phyloP scores from a whole-genome alignment of 2,329 filamentous ascomycete species.

The Diaporthe citrichinensis region DNA sequence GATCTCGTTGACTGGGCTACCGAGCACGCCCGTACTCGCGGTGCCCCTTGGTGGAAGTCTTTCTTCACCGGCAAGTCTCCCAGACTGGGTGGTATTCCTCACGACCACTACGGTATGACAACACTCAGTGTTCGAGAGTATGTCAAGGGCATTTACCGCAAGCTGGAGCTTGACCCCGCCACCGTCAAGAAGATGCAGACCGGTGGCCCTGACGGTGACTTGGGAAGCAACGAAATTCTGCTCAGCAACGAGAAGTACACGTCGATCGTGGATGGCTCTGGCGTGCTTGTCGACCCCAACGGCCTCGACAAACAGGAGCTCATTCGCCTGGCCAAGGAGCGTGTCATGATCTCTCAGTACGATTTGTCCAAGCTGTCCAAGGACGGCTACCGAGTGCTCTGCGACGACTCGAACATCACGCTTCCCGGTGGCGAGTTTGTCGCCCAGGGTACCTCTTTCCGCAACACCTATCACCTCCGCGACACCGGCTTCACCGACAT shows the following conservation, averaged over 20 bases:
- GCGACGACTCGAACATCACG: conserved; percentile 91
- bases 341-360: conserved; percentile 91
- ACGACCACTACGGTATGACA: conserved; percentile 98
- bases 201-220: conserved; percentile 94
- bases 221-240: conserved; percentile 98
- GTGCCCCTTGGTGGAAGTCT: conserved; percentile 99
- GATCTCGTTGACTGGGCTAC: conserved; percentile 99
- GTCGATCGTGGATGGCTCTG: conserved; percentile 94
- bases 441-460: conserved; percentile 93
- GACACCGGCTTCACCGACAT: conserved; percentile 82
- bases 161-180: conserved; percentile 88
- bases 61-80: conserved; percentile 99
- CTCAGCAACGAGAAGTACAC: conserved; percentile 97
- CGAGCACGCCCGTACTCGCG: conserved; percentile 87
- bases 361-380: conserved; percentile 87
- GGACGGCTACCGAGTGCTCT: conserved; percentile 90
- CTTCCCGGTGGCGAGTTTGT: conserved; percentile 89
- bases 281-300: conserved; percentile 93
- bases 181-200: conserved; percentile 96
- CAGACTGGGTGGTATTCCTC: conserved; percentile 94
- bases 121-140: conserved; percentile 97
- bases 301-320: conserved; percentile 90
- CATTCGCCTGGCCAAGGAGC: conserved; percentile 84
- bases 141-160: conserved; percentile 96
- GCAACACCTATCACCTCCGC: conserved; percentile 96